Conservation (phyloP, 23 red algal species). For the Gracilaria vermiculophylla region DNA sequence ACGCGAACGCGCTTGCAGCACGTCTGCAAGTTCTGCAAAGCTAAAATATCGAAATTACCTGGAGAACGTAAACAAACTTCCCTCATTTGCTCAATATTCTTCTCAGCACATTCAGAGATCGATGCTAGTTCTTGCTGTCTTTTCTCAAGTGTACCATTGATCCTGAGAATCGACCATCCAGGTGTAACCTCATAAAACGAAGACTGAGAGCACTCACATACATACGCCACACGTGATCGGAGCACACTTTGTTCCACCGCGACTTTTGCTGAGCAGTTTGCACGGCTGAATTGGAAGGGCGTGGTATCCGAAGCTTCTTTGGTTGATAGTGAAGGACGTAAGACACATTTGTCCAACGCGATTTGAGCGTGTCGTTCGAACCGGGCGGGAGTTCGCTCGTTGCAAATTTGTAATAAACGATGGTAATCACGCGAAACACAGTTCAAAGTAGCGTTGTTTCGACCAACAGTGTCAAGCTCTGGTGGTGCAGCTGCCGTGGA, state of each 20-base stretch:
- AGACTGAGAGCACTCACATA: conserved; percentile 8
- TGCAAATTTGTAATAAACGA: neutral
- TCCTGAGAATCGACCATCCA: neutral
- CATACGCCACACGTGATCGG: neutral
- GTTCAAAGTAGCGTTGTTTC: neutral
- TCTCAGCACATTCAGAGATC: neutral
- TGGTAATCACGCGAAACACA: neutral
- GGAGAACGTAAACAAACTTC: conserved; percentile 2
- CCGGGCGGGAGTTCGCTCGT: neutral
- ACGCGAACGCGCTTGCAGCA: conserved; percentile 27
- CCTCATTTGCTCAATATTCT: neutral
- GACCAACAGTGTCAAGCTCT: neutral
- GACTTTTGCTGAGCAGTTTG: neutral
- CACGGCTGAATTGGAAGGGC: neutral
- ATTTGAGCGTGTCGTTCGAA: neutral
- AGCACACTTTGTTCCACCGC: neutral
- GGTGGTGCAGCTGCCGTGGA: too few relatives aligned
- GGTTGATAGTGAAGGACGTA: too few relatives aligned
- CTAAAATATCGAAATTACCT: conserved; percentile 25
- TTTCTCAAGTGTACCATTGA: neutral
- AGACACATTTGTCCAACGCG: neutral
- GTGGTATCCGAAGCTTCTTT: neutral
- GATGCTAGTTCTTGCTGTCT: neutral
- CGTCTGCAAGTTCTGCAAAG: conserved; percentile 29
- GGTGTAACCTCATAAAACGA: neutral